Conservation (phyloP, 2,329 filamentous ascomycete genomes). For the Cryphonectria parasitica region DNA sequence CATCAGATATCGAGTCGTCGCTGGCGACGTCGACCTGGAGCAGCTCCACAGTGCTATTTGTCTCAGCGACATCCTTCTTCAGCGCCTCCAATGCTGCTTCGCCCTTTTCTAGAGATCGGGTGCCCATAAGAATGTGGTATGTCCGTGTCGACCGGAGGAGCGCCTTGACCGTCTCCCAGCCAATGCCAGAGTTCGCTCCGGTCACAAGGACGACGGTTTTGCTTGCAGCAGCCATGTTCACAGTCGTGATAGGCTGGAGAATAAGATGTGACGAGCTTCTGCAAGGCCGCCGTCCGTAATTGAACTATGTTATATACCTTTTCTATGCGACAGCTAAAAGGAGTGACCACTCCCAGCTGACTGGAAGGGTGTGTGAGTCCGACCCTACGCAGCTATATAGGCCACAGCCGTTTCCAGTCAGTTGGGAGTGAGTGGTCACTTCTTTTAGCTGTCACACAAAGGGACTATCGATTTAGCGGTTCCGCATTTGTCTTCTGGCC, state of each 20-base stretch:
- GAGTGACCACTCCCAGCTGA: too few species aligned
- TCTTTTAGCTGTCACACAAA: too few species aligned
- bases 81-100: conserved; percentile 49
- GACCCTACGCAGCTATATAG: too few species aligned
- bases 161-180: conserved; percentile 60
- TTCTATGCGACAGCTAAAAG: background rate
- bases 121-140: conserved; percentile 61
- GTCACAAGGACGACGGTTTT: conserved; percentile 58
- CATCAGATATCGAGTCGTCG: conserved; percentile 31
- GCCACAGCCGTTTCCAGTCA: too few species aligned
- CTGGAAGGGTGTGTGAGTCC: too few species aligned
- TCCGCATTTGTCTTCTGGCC: too few species aligned
- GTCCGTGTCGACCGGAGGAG: conserved; percentile 50
- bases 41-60: conserved; percentile 1
- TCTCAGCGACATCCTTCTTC: conserved; percentile 38
- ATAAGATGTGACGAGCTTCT: background rate
- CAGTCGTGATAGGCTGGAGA: background rate
- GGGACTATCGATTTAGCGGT: too few species aligned
- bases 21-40: conserved; percentile 32
- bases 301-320: background rate
- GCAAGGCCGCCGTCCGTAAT: background rate
- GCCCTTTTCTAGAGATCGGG: conserved; percentile 55
- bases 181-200: conserved; percentile 65
- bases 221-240: conserved; percentile 20
- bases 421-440: too few species aligned